Evolutionary conservation across 1,284 basidiomycete genomes (phyloP), one percentile per base, ranked within the genome.

Genomic region (Cutaneotrichosporon spelunceum): DNA sequence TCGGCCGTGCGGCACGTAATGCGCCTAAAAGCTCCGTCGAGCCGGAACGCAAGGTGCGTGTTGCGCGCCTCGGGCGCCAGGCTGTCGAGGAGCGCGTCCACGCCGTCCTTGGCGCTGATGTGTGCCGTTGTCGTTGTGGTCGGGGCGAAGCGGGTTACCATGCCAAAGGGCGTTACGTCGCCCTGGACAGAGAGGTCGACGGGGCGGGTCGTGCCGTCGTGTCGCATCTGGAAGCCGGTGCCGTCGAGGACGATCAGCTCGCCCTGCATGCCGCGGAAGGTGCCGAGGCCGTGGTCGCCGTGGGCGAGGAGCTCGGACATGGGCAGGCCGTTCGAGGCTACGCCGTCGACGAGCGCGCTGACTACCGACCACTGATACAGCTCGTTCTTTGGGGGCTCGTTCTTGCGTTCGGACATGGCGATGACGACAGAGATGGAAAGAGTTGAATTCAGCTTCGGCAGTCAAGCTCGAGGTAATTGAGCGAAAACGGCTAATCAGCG

Each of bases 251-350:
- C 52, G 45, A 65, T 57, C 30, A 65, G 56, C 56, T 65, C 64
- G 49, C 64, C 64, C 16, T 29, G 39, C 48, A 65, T 57, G 26
- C 33, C 50, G 6, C 53, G 47, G 23, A 59, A 65, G 6, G 64
- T 65, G 23, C 64, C 64, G 23, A 65, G 64, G n/a, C 64, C 64
- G 21, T 55, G 44, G 55, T 62, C 39, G 47, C 64, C 64, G 33
- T 62, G 60, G 30, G 34, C 5, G 5, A 65, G 54, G 23, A 65
- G 49, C 11, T 52, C 24, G 16, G 29, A 21, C 24, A 62, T 30
- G 10, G 53, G 50, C 3, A 61, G 53, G 14, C 64, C 60, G 26
- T 53, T 26, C 8, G 58, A 53, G 4, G 64, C 64, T 7, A 60
- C 60, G 50, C 64, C 64, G 45, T 53, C 60, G 45, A 57, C 52